Base-by-base conservation (phyloP, 2,329 filamentous ascomycete species). In the Colletotrichum orchidophilum region DNA sequence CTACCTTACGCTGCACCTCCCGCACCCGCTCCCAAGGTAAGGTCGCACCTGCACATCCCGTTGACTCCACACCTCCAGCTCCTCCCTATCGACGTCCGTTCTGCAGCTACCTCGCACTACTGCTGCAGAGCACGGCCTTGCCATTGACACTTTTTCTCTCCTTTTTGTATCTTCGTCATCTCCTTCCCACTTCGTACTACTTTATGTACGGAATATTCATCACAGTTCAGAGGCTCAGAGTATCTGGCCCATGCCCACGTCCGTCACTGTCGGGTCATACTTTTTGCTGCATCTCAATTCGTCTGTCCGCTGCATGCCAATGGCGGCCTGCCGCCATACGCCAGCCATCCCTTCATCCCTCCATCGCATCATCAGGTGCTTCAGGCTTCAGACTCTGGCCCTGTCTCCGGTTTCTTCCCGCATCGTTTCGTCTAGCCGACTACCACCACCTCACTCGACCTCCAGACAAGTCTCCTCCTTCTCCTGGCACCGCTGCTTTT, bases 51-150 rank as follows among this genome's bases (percentile, higher is more conserved):
- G 33, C 55, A 18, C 33, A 59, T 50, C 42, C 27, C 24, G 12
- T n/a, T n/a, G 42, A 33, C 42, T 13, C 58, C n/a, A 33, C 29
- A 13, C 12, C n/a, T 8, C 58, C 18, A 24, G 35, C 39, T 29
- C 13, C 9, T 13, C 8, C 57, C 11, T 26, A n/a, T 21, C 39
- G 5, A 8, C 26, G 39, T 57, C 24, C 39, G 8, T 35, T 58
- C 52, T 42, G 29, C 63, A 39, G 33, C 42, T n/a, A 52, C 31
- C 24, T 61, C 31, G 42, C 63, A 39, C 46, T 53, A 49, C 31
- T 49, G 27, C 61, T 64, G 50, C 61, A 63, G 60, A 63, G 60
- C 60, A 63, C 60, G 31, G 33, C 60, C 60, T 54, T 52, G 49
- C 42, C 60, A 63, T 29, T 42, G 59, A 21, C 31, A 39, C 15